These are phyloP conservation scores for Lathyrus oleraceus DNA, from an alignment of 306 rosid genomes.

Conservation along the genomic window DNA sequence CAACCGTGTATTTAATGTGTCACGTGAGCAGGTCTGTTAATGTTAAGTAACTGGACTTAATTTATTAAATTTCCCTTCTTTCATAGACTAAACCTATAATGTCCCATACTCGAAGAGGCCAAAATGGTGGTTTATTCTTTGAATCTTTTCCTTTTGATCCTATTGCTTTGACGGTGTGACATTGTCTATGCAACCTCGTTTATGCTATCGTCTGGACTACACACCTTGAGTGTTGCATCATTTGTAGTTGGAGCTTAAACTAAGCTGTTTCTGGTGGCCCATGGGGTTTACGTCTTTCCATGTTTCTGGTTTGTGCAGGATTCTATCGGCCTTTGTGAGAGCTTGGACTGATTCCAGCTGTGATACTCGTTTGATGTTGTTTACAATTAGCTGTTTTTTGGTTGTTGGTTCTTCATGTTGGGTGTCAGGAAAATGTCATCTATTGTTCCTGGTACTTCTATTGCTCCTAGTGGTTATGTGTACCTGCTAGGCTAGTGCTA, in stretches of 20 bases:
- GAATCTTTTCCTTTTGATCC: neutral
- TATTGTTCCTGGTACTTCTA: neutral
- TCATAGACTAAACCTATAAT: too few species aligned
- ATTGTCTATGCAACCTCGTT: neutral
- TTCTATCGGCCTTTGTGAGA: neutral
- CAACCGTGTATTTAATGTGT: neutral
- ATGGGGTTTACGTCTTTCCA: slow-evolving; percentile 17
- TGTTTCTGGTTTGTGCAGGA: slow-evolving; percentile 16
- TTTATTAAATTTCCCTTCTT: neutral
- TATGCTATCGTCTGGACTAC: slow-evolving; percentile 17
- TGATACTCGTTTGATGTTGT: neutral
- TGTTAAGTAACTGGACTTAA: neutral
- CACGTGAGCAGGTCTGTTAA: neutral
- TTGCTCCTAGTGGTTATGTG: slow-evolving; percentile 10
- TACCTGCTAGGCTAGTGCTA: slow-evolving; percentile 1
- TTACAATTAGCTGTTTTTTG: slow-evolving; percentile 9
- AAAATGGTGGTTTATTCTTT: neutral
- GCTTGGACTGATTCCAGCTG: slow-evolving; percentile 1
- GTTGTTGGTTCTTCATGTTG: slow-evolving; percentile 11
- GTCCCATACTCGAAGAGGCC: neutral
- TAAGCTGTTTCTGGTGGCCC: slow-evolving; percentile 6
- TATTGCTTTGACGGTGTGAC: neutral
- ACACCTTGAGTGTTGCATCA: neutral
- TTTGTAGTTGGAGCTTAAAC: slow-evolving; percentile 2
- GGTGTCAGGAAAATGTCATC: neutral